Evolutionary conservation across 176 grass and related monocot species (phyloP).

Genomic region (Cenchrus fungigraminus): DNA sequence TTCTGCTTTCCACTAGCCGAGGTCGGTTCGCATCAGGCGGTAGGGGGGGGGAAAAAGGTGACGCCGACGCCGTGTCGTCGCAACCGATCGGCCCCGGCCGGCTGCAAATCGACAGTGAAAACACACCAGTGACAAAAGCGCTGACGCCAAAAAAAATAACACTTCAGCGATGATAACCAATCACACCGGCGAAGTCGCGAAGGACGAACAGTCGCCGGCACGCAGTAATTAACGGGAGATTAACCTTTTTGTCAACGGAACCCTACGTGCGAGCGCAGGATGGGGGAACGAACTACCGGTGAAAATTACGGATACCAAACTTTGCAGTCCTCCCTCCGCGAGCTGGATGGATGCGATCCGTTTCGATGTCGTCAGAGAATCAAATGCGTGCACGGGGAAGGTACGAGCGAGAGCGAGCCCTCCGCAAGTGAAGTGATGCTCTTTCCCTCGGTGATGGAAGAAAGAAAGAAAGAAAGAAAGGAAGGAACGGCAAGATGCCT

Average conservation of each 20-base stretch:
- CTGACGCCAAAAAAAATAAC: neutral
- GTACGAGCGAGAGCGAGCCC: neutral
- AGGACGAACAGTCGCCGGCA: neutral
- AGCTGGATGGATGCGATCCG: neutral
- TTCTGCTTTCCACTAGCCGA: neutral
- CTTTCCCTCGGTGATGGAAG: neutral
- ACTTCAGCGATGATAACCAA: neutral
- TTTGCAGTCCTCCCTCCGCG: neutral
- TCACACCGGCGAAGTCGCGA: no score
- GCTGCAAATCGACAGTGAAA: neutral
- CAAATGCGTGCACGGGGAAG: constrained; percentile 9
- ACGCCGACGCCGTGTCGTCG: neutral
- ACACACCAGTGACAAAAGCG: neutral
- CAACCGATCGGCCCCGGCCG: neutral
- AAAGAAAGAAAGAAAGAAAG: no score
- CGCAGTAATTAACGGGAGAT: neutral
- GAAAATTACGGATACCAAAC: constrained; percentile 39
- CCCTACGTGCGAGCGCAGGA: neutral
- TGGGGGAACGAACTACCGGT: neutral
- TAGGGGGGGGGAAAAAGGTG: neutral
- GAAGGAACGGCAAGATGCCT: neutral
- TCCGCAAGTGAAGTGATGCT: neutral
- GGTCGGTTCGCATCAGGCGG: neutral
- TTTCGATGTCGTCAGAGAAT: neutral
- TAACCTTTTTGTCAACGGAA: neutral